Evolutionary conservation across 495 filamentous ascomycete genomes (phyloP).

Genomic region (Talaromyces ruber): DNA sequence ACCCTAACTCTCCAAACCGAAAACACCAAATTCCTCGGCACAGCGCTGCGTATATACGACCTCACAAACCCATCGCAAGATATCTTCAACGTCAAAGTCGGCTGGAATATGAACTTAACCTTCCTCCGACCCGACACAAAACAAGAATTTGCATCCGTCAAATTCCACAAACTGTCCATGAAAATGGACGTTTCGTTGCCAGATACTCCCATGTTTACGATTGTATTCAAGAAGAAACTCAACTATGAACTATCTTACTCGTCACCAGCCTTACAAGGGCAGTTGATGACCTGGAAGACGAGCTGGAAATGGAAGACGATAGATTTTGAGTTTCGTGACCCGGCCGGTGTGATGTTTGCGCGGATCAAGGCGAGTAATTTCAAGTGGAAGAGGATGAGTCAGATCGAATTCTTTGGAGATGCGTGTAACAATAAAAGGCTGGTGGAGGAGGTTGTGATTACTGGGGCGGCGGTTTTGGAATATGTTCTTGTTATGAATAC

Average conservation of each 20-base stretch:
- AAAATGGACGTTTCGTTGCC: not conserved
- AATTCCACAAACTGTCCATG: not conserved
- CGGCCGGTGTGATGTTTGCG: not conserved
- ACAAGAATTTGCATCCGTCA: not conserved
- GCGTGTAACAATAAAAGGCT: not conserved
- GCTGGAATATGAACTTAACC: not conserved
- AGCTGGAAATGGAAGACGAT: not conserved
- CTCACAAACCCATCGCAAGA: not conserved
- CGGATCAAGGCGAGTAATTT: not conserved
- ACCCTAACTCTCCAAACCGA: not conserved
- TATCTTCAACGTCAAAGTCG: not conserved
- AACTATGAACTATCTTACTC: not conserved
- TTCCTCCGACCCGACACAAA: not conserved
- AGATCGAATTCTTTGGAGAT: not conserved
- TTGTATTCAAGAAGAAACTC: not conserved
- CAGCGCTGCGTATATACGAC: not conserved
- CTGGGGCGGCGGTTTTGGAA: not conserved
- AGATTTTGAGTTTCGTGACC: not conserved
- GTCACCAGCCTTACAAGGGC: not conserved
- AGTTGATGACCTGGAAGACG: not conserved
- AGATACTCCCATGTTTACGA: not conserved
- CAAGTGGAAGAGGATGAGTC: not conserved
- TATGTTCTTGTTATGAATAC: not conserved
- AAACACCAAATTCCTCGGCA: not conserved
- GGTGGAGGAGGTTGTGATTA: not conserved